Percentiles rank a stretch among this genome's conserved stretches.
Evolutionary conservation across 441 rosid species (phyloP).

Genomic region (Theobroma grandiflorum): DNA sequence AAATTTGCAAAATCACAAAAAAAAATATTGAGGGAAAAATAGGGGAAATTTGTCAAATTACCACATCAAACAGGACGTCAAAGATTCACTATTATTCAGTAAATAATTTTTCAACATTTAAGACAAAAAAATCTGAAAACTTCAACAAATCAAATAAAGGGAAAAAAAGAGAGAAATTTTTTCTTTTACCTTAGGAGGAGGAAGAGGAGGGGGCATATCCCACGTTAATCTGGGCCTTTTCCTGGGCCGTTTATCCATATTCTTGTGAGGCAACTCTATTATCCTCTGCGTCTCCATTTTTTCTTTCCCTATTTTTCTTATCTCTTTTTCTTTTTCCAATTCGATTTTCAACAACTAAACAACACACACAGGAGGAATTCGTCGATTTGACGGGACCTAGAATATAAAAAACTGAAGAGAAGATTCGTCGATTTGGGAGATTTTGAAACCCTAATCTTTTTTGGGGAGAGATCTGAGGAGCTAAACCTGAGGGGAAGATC

Average conservation of each 20-base stretch:
- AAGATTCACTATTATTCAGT: not conserved
- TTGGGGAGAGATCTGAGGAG: slow-evolving; percentile 15
- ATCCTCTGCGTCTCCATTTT: slow-evolving; percentile 76
- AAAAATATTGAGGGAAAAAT: not conserved
- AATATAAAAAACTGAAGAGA: slow-evolving; percentile 11
- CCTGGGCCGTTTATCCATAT: slow-evolving; percentile 79
- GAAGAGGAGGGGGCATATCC: slow-evolving; percentile 73
- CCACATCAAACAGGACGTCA: not conserved
- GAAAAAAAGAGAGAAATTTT: not conserved
- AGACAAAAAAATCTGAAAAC: not conserved
- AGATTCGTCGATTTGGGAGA: not conserved
- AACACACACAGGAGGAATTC: not conserved
- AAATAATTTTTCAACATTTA: not conserved
- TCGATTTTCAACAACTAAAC: not conserved
- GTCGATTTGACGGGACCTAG: not conserved
- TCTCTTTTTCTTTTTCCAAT: not conserved
- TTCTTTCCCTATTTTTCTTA: slow-evolving; percentile 22
- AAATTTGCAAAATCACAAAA: not conserved
- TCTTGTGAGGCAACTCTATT: slow-evolving; percentile 66
- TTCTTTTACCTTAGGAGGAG: slow-evolving; percentile 61
- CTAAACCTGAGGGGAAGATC: slow-evolving; percentile 9
- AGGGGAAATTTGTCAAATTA: not conserved
- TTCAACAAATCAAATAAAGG: slow-evolving; percentile 13
- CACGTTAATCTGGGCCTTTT: slow-evolving; percentile 83
- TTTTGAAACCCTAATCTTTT: slow-evolving; percentile 22